Percentiles rank a stretch among this genome's conserved stretches.
phyloP scores from a whole-genome alignment of 371 early-diverging fungal species.

The Enterocytospora artemiae region DNA sequence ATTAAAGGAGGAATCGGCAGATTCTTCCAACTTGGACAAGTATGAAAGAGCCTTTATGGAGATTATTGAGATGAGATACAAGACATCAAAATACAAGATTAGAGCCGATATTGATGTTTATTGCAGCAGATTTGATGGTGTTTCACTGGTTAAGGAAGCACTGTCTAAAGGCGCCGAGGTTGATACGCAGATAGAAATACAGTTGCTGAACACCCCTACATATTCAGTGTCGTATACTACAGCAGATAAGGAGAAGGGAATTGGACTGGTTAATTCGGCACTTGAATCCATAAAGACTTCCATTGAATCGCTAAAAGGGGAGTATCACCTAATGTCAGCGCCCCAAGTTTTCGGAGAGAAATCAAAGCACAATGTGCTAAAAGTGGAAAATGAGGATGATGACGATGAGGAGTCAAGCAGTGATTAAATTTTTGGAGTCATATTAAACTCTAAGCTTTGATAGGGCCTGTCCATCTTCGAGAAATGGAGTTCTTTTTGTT shows the following conservation, averaged over 20 bases:
- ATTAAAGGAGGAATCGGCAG: constrained; percentile 33
- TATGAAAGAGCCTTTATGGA: constrained; percentile 36
- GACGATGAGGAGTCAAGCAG: background rate
- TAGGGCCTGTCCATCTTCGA: too few relatives aligned
- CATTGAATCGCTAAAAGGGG: constrained; percentile 32
- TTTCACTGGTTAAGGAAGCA: constrained; percentile 83
- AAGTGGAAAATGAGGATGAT: constrained; percentile 11
- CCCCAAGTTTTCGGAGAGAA: constrained; percentile 45
- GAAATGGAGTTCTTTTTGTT: too few relatives aligned
- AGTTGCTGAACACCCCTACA: constrained; percentile 50
- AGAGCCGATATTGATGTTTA: constrained; percentile 77
- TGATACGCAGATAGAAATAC: constrained; percentile 58
- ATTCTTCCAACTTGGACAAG: constrained; percentile 16
- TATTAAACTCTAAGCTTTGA: too few relatives aligned
- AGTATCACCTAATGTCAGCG: constrained; percentile 14
- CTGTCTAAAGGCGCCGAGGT: constrained; percentile 74
- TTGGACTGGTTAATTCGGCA: constrained; percentile 29
- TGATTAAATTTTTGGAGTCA: too few relatives aligned
- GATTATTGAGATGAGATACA: constrained; percentile 47
- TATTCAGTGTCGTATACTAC: constrained; percentile 48
- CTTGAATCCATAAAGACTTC: constrained; percentile 16
- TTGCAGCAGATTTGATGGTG: constrained; percentile 86
- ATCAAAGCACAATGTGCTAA: constrained; percentile 27
- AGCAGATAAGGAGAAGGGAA: constrained; percentile 45
- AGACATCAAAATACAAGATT: constrained; percentile 45